Percentiles rank a stretch among this genome's conserved stretches.
phyloP scores from a whole-genome alignment of 345 rosid species.

The Lenwebbia sp. region DNA sequence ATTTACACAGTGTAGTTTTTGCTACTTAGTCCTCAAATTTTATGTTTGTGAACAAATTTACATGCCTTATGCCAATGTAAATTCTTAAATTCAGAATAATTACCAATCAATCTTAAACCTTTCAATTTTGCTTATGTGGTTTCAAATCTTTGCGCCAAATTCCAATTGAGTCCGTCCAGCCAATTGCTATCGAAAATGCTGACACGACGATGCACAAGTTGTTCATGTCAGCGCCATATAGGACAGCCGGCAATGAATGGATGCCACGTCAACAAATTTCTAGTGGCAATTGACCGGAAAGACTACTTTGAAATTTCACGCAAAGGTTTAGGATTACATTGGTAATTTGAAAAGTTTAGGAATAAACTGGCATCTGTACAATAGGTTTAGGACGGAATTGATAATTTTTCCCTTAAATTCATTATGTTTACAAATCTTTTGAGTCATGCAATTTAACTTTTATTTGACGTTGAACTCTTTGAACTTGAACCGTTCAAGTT shows the following conservation, averaged over 20 bases:
- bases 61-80: not conserved
- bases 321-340: not conserved
- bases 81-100: not conserved
- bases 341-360: not conserved
- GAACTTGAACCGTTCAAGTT: not conserved
- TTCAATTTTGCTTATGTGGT: not conserved
- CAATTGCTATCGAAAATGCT: not conserved
- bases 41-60: not conserved
- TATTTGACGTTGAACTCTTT: not conserved
- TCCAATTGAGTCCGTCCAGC: not conserved
- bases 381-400: not conserved
- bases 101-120: not conserved
- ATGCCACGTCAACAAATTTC: not conserved
- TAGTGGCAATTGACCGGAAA: fast-evolving
- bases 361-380: fast-evolving
- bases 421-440: not conserved
- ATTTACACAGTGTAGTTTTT: not conserved
- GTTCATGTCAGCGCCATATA: not conserved
- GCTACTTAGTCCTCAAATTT: not conserved
- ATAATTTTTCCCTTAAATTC: not conserved
- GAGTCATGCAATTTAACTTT: not conserved
- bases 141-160: not conserved
- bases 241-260: fast-evolving
- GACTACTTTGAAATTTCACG: not conserved
- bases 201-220: not conserved